A percentile compares a stretch with the other conserved stretches of the same genome.
Evolutionary conservation across 257 asterid genomes (phyloP).

Genomic region (Solanum tarapatanum): DNA sequence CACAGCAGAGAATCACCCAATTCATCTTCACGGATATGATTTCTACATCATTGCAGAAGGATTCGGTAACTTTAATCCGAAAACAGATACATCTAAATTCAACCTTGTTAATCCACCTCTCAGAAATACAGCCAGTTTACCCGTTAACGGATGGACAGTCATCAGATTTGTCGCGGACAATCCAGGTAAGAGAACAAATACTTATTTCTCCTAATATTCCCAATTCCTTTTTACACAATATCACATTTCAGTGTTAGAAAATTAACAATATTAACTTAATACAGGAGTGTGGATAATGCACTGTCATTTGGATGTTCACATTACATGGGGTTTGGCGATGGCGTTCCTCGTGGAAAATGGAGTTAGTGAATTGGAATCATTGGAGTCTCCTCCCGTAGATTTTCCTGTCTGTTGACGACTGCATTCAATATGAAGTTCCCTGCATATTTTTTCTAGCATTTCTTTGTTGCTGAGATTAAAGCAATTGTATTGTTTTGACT

Average conservation of each 20-base stretch:
- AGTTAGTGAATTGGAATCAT: slow-evolving; percentile 33
- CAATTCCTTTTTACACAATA: background rate
- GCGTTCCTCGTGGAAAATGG: slow-evolving; percentile 76
- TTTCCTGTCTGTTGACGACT: slow-evolving; percentile 39
- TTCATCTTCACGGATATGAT: slow-evolving; percentile 89
- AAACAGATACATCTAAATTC: slow-evolving; percentile 44
- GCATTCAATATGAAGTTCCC: background rate
- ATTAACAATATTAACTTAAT: background rate
- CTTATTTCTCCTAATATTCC: background rate
- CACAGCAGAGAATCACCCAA: slow-evolving; percentile 80
- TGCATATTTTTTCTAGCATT: background rate
- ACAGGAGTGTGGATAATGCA: slow-evolving; percentile 86
- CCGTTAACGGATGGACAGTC: slow-evolving; percentile 87
- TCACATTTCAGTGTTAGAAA: background rate
- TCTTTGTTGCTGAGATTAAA: background rate
- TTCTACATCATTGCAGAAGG: slow-evolving; percentile 83
- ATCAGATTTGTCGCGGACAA: slow-evolving; percentile 87
- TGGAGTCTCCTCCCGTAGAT: slow-evolving; percentile 61
- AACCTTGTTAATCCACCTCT: slow-evolving; percentile 79
- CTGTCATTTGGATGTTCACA: slow-evolving; percentile 87
- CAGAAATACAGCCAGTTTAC: slow-evolving; percentile 71
- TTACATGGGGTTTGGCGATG: slow-evolving; percentile 76
- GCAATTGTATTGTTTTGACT: slow-evolving; percentile 9
- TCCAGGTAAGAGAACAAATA: slow-evolving; percentile 47
- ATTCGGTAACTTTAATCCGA: slow-evolving; percentile 62